Conservation (phyloP, 257 asterid genomes). For the Rhazya stricta region DNA sequence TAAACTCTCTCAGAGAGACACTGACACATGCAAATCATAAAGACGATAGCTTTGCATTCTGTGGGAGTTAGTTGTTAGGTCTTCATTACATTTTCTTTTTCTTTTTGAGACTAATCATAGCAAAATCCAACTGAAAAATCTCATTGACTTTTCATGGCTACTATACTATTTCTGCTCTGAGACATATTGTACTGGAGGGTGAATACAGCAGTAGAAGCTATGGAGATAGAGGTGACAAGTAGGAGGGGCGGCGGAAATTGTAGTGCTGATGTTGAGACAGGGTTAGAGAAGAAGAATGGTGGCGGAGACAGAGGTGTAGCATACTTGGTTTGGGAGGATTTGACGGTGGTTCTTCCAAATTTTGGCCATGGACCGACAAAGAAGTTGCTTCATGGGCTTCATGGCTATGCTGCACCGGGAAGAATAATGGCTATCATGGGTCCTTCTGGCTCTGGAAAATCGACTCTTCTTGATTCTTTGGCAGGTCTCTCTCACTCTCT, state of each 20-base stretch:
- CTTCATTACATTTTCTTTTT: background rate
- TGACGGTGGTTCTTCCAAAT: conserved; percentile 72
- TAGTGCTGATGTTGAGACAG: conserved; percentile 14
- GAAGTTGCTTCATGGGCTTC: conserved; percentile 67
- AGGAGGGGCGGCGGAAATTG: background rate
- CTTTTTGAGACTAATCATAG: background rate
- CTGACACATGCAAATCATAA: conserved; percentile 2
- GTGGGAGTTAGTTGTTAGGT: conserved; percentile 1
- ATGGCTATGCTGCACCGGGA: conserved; percentile 85
- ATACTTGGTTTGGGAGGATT: conserved; percentile 73
- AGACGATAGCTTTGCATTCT: background rate
- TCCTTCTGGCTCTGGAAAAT: conserved; percentile 97
- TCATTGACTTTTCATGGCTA: background rate
- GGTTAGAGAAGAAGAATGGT: background rate
- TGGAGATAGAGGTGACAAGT: conserved; percentile 23
- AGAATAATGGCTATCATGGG: conserved; percentile 98
- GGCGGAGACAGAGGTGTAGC: conserved; percentile 46
- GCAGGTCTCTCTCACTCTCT: conserved; percentile 48
- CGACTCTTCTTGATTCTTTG: conserved; percentile 91
- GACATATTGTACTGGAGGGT: background rate
- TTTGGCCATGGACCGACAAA: conserved; percentile 66
- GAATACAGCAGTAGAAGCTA: background rate
- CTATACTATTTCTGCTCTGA: background rate
- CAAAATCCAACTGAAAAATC: background rate
- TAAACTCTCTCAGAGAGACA: background rate